Evolutionary conservation across 352 stramenopile species (phyloP), one percentile per base, ranked within the genome.

Genomic region (Pythium diclinum): DNA sequence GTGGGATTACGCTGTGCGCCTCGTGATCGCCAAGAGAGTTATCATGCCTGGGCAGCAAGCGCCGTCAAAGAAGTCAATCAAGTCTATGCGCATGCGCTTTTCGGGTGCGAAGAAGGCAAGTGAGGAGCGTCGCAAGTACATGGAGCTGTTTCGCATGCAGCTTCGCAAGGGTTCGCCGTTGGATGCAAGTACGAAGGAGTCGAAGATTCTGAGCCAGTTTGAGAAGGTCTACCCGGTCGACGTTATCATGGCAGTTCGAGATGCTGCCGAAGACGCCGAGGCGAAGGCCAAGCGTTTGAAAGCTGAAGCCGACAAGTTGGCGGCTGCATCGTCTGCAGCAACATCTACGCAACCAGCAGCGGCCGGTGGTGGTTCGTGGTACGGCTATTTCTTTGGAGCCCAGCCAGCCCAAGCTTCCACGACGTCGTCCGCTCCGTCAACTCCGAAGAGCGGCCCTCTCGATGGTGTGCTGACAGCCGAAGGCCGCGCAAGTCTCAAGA

Each of bases 381-480:
- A 92, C 55, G 81, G 73, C 14, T 94, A 93, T 52, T 92, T 94
- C 58, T 94, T 94, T 44, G 77, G 81, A 42, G 69, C 67, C 6
- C 62, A 76, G 17, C 16, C 62, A 19, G 13, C 33, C 1, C 21
- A 40, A 3, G 9, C 61, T 10, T 42, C 65, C 57, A 71, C 21
- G 23, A 56, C 57, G 30, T 47, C 55, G 17, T 61, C 54, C 3
- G 17, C 61, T 44, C 23, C 61, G 14, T 33, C 61, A n/a, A 36
- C 53, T 28, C 38, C 33, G 8, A 69, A 55, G 33, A 57, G n/a
- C 16, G 21, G 34, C 19, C 19, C 55, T 36, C 21, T 76, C n/a
- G 69, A 81, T 2, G 58, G 78, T 25, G 73, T 91, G 19, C 59
- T 94, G 2, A 87, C 78, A 28, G 85, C 68, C 13, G 77, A 91